phyloP scores from a whole-genome alignment of 2,329 filamentous ascomycete species.

The Juglanconis sp. region DNA sequence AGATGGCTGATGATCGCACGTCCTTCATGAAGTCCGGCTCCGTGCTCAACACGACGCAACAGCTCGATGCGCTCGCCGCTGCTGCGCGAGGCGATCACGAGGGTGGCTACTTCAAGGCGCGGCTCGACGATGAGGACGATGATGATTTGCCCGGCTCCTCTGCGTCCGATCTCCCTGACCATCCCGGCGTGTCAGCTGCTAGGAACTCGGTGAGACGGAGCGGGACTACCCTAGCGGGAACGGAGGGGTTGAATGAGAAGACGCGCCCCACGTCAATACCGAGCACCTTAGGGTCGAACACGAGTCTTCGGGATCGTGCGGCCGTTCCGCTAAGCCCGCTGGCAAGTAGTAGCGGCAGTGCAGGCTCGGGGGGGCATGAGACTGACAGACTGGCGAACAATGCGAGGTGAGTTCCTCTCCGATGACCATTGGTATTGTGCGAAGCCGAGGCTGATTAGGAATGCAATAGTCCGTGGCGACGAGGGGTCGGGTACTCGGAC shows the following conservation, averaged over 20 bases:
- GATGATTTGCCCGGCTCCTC: constrained; percentile 42
- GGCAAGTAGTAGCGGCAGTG: constrained; percentile 28
- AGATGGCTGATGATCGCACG: constrained; percentile 84
- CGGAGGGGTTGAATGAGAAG: constrained; percentile 24
- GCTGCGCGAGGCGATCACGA: constrained; percentile 76
- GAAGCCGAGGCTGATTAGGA: constrained; percentile 22
- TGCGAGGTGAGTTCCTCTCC: constrained; percentile 39
- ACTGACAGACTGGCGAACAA: constrained; percentile 40
- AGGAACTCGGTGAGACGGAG: constrained; percentile 45
- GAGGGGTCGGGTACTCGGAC: constrained; percentile 51
- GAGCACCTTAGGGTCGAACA: constrained; percentile 20
- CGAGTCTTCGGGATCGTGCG: constrained; percentile 21
- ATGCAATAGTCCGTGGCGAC: constrained; percentile 49
- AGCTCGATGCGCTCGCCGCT: constrained; percentile 77
- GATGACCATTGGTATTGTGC: neutral
- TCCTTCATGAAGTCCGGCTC: constrained; percentile 90
- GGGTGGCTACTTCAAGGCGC: constrained; percentile 47
- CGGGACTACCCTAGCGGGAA: constrained; percentile 47
- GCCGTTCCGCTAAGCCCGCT: constrained; percentile 24
- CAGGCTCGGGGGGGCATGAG: constrained; percentile 35
- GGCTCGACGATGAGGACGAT: constrained; percentile 68
- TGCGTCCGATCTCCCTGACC: constrained; percentile 6
- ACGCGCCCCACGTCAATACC: constrained; percentile 24
- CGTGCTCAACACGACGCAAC: constrained; percentile 65
- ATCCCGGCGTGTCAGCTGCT: constrained; percentile 25